Evolutionary conservation across 345 rosid genomes (phyloP), one percentile per base, ranked within the genome.

Genomic region (Murraya paniculata): DNA sequence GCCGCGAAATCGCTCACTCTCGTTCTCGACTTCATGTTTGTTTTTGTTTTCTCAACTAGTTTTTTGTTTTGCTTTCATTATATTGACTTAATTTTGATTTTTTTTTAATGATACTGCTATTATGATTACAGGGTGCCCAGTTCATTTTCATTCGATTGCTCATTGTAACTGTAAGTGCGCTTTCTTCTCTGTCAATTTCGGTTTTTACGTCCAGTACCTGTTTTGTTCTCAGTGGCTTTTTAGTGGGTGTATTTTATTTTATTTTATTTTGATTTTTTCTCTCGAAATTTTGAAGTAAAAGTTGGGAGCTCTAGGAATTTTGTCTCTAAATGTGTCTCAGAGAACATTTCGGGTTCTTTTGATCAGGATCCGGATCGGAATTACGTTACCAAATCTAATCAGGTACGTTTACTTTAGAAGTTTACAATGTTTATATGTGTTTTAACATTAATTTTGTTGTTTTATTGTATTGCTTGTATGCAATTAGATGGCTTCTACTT

Each of bases 261-360:
- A 45, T 11, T 10, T 45, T 45, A 13, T 45, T 39, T 39, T 39
- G 45, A 10, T 45, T 58, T 59, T 7, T 58, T 28, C 18, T 48
- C 19, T 59, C 9, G 4, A 41, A 18, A 0, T 39, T 64, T 41
- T 48, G 4, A 48, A 75, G 78, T 75, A 13, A 75, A 50, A 87
- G 85, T 55, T 71, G 72, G 79, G 33, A 65, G 84, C 48, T 87
- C 90, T 41, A 78, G 79, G 73, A n/a, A 80, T 77, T 80, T 82
- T 73, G 80, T 77, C 59, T 80, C 80, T 80, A 87, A 82, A 77
- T 84, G 86, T 77, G 78, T 38, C 16, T 77, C 93, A 0, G 84
- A 82, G 27, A 83, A 84, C 48, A 73, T 88, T 68, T 86, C 93
- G 6, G 91, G 77, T 24, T 66, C 85, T 57, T 67, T 76, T 58